Evolutionary conservation across 805 yeast species (phyloP), one percentile per base, ranked within the genome.

Genomic region (Allodekkera sacchari): DNA sequence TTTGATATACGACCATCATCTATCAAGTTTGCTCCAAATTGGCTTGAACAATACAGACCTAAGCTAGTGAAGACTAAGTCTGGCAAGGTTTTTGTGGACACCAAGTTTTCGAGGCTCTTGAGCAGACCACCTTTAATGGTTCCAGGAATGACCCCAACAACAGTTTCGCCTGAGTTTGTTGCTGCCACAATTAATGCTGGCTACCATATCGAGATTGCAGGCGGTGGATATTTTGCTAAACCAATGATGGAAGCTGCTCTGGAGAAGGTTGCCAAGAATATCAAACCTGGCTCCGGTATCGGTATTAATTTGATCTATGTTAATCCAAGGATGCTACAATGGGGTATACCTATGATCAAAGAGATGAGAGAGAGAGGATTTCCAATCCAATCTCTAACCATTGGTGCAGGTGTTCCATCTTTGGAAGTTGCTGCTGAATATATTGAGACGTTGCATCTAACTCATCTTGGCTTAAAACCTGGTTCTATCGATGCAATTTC

Each of bases 341-440:
- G 98, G 98, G 95, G 95, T 65, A 87, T 92, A 57, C 98, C 99
- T 36, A 72, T 92, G 64, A 79, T 92, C 57, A 83, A 77, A 58
- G 82, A 77, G 42, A 72, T 92, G 59, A 78, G 98, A 65, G 80
- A 75, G 45, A 77, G 73, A 52, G 97, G 97, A 29, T 87, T 80
- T 73, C 98, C 98, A 45, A 79, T 92, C 47, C 96, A 92, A 63
- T 87, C 95, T 34, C 63, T 92, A 59, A 77, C 98, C 31, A 88
- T 92, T 53, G 99, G 98, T 68, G 99, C 99, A 33, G 99, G 99
- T 73, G 98, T 92, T 42, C 99, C 99, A 39, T 88, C 96, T 18
- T 59, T 88, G 44, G 98, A 92, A 56, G 97, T 92, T 47, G 97
- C 97, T 32, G 67, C 92, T 48, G 99, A 89, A 65, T 92, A 92